Conservation (phyloP, 2,329 filamentous ascomycete genomes). For the Metarhizium sp. region DNA sequence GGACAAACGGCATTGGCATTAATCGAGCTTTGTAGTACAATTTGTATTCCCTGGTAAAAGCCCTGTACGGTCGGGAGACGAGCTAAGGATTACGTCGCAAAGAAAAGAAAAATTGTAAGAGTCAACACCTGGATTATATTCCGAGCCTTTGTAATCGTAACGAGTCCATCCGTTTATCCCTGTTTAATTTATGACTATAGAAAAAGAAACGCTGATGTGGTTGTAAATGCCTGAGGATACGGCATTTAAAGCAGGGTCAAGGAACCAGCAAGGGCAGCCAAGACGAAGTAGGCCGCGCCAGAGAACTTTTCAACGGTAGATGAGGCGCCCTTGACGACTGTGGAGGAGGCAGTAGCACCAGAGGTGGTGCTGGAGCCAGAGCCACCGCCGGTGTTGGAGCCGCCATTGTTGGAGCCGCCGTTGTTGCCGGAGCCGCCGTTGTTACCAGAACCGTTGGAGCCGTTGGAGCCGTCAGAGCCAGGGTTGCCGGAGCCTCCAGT, state of each 20-base stretch:
- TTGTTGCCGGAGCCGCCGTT: not conserved
- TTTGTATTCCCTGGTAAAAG: not conserved
- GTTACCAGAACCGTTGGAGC: not conserved
- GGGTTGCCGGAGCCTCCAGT: constrained; percentile 5
- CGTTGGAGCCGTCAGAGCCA: not conserved
- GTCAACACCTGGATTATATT: not conserved
- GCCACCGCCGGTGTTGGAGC: not conserved
- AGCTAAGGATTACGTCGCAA: not conserved
- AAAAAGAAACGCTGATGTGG: not conserved
- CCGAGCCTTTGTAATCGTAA: not conserved
- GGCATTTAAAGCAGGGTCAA: constrained; percentile 8
- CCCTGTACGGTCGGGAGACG: not conserved
- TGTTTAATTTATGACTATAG: not conserved
- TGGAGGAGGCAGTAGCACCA: constrained; percentile 1
- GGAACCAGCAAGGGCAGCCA: constrained; percentile 8
- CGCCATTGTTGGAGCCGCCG: not conserved
- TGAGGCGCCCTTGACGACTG: not conserved
- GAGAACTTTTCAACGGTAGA: constrained; percentile 6
- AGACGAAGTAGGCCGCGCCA: constrained; percentile 9
- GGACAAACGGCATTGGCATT: not conserved
- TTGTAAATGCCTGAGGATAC: not conserved
- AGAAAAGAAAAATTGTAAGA: not conserved
- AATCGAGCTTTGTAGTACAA: not conserved
- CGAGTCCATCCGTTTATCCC: constrained; percentile 4
- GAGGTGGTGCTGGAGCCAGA: not conserved